Evolutionary conservation across 768 basidiomycete species (phyloP).

Genomic region (Lyophyllum decastes): DNA sequence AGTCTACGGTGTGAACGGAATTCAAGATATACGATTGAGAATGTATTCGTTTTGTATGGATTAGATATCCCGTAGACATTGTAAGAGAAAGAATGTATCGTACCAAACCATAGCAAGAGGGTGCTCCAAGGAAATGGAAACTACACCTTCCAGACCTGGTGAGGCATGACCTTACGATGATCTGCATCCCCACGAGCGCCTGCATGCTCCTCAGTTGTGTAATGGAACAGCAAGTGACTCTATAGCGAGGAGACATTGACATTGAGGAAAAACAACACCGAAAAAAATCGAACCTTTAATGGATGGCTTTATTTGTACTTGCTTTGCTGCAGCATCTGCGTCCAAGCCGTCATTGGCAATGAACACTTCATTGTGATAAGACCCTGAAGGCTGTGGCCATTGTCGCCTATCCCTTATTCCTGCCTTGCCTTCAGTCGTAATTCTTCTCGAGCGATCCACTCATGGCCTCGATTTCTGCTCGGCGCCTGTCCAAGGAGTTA

Average conservation of each 20-base stretch:
- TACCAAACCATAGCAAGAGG: constrained; percentile 27
- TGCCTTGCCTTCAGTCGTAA: background rate
- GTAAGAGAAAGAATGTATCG: constrained; percentile 23
- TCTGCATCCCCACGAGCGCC: constrained; percentile 77
- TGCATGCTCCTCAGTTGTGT: constrained; percentile 43
- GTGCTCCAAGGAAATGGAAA: constrained; percentile 21
- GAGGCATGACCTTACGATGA: constrained; percentile 28
- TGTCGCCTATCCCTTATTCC: background rate
- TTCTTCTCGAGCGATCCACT: background rate
- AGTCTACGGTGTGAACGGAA: background rate
- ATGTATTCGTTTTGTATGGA: constrained; percentile 8
- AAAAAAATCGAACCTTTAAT: constrained; percentile 25
- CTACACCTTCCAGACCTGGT: constrained; percentile 21
- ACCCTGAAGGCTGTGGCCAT: background rate
- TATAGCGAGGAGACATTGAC: constrained; percentile 58
- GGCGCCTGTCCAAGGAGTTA: constrained; percentile 73
- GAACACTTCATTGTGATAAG: background rate
- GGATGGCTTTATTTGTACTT: constrained; percentile 13
- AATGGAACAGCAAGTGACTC: constrained; percentile 66
- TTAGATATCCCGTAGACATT: background rate
- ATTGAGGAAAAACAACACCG: constrained; percentile 22
- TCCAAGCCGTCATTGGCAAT: background rate
- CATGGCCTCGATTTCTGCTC: constrained; percentile 65
- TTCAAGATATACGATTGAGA: background rate
- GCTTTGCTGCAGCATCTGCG: constrained; percentile 9